phyloP scores from a whole-genome alignment of 2,329 filamentous ascomycete genomes.

The Conoideocrella luteorostrata region DNA sequence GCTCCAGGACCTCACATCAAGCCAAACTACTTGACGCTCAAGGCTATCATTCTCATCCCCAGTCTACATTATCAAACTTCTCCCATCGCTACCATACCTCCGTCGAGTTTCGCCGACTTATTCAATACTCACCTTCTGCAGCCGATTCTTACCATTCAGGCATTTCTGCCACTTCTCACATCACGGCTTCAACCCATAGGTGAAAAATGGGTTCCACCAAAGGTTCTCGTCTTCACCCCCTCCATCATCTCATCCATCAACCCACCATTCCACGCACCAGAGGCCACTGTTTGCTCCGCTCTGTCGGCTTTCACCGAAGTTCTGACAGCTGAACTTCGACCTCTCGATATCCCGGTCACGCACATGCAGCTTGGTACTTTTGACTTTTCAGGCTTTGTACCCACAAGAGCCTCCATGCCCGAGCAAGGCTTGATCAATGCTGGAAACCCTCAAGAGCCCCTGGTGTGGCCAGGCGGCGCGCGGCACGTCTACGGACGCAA shows the following conservation, averaged over 20 bases:
- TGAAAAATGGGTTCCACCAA: constrained; percentile 49
- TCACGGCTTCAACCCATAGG: constrained; percentile 49
- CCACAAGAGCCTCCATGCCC: constrained; percentile 28
- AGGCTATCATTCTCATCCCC: constrained; percentile 77
- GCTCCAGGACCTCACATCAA: constrained; percentile 69
- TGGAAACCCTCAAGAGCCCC: constrained; percentile 38
- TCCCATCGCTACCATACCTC: constrained; percentile 77
- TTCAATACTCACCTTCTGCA: constrained; percentile 89
- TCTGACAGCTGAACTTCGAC: constrained; percentile 69
- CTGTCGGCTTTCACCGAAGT: constrained; percentile 81
- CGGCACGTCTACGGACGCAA: constrained; percentile 57
- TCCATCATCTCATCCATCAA: constrained; percentile 74
- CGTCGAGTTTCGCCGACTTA: constrained; percentile 79
- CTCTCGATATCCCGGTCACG: constrained; percentile 70
- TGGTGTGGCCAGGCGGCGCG: constrained; percentile 58
- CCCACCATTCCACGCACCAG: constrained; percentile 75
- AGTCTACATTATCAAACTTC: constrained; percentile 74
- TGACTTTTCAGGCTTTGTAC: constrained; percentile 66
- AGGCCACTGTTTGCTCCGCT: constrained; percentile 78
- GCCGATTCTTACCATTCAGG: constrained; percentile 81
- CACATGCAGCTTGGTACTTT: constrained; percentile 90
- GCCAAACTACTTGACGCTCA: constrained; percentile 68
- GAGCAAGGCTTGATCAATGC: constrained; percentile 33
- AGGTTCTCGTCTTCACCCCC: constrained; percentile 72
- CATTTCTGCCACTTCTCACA: constrained; percentile 76